Conservation (phyloP, 2,329 filamentous ascomycete genomes). For the Mollisiaceae sp. region DNA sequence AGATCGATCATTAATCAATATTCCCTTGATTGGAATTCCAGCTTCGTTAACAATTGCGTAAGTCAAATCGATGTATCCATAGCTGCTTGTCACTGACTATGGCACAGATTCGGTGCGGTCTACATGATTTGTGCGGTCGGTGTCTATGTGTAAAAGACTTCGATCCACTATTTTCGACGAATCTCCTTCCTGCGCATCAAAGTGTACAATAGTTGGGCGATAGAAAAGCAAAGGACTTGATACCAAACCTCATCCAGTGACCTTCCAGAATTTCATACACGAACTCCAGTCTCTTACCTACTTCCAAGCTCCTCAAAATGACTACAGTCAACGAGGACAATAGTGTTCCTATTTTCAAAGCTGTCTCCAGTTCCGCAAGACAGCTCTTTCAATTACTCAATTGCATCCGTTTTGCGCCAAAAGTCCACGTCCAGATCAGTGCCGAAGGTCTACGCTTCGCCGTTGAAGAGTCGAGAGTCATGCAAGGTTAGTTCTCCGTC, state of each 20-base stretch:
- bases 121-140: constrained; percentile 99
- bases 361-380: constrained; percentile 77
- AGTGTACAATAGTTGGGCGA: constrained; percentile 42
- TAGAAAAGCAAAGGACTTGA: constrained; percentile 38
- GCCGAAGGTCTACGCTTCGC: constrained; percentile 86
- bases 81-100: constrained; percentile 23
- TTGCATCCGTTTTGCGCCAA: constrained; percentile 61
- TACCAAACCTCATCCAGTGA: constrained; percentile 26
- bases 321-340: constrained; percentile 36
- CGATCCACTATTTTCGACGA: constrained; percentile 31
- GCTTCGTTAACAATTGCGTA: constrained; percentile 92
- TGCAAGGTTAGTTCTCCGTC: constrained; percentile 72
- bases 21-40: constrained; percentile 80
- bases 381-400: constrained; percentile 70
- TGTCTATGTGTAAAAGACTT: constrained; percentile 79
- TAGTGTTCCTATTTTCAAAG: constrained; percentile 65
- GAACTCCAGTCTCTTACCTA: constrained; percentile 6
- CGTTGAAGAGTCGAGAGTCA: constrained; percentile 84
- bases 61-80: constrained; percentile 44
- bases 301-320: constrained; percentile 34
- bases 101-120: constrained; percentile 81
- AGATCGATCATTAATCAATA: constrained; percentile 83
- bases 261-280: constrained; percentile 16
- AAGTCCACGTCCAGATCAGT: constrained; percentile 74
- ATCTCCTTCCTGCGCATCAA: constrained; percentile 35